Evolutionary conservation across 306 rosid species (phyloP), one percentile per base, ranked within the genome.

Genomic region (Sphenostylis stenocarpa): DNA sequence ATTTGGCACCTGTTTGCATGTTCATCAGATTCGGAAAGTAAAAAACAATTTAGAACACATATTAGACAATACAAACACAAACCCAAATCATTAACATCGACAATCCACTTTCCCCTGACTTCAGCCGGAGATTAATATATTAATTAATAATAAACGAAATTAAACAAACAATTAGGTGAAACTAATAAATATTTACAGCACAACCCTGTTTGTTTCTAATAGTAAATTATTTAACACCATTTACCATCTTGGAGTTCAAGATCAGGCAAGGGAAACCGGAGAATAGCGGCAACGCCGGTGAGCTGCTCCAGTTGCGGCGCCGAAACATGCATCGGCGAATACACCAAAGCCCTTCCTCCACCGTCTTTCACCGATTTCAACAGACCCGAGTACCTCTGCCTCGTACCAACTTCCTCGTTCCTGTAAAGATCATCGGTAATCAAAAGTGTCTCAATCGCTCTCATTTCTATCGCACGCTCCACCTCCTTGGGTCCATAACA

Each of bases 241-340:
- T 53, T 21, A n/a, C 12, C 15, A 17, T 53, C 16, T 24, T 57
- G 4, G 38, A 57, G 19, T 24, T 57, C 1, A 10, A 57, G 64
- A 5, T 85, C 55, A 62, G 85, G 88, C 72, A 85, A 77, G 3
- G 85, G 88, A 85, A 85, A 85, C 67, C 88, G 69, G 0, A 85
- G 88, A 72, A 84, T 72, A 6, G 87, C 87, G 0, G 87, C 87
- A 13, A 84, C 71, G 26, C 87, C 88, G 0, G 85, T 67, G 8
- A 85, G 63, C 2, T 60, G 76, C 0, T 61, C 4, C 0, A 85
- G 70, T 56, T 73, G 83, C 16, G 78, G 41, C 1, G 85, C 74
- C 0, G 80, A 81, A 5, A 81, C 85, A 73, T 85, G 85, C 85
- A 67, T 34, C 2, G 88, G 47, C 2, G 85, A 52, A 53, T 73